Evolutionary conservation across 257 asterid genomes (phyloP).

Genomic region (Przewalskia tangutica): DNA sequence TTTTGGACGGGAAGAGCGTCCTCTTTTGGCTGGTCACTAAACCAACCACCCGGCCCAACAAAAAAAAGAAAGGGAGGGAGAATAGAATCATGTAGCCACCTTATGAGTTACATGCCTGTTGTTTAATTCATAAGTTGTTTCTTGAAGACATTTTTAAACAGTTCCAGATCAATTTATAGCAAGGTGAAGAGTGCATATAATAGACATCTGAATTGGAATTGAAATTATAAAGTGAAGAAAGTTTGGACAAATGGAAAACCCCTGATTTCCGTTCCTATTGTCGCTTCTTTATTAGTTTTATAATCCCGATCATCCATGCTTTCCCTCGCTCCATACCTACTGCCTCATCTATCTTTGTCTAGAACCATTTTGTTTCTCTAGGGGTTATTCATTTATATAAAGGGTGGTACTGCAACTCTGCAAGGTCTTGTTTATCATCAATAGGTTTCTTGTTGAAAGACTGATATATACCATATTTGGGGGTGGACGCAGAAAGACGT

Average conservation of each 20-base stretch:
- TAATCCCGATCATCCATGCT: neutral
- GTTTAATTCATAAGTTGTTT: neutral
- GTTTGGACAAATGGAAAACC: neutral
- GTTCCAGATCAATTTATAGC: neutral
- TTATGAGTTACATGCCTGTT: neutral
- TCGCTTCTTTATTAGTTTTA: neutral
- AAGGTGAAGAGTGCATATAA: neutral
- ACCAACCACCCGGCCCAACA: too few relatives aligned
- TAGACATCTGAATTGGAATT: neutral
- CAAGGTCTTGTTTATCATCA: neutral
- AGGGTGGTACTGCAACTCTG: neutral
- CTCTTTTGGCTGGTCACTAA: too few relatives aligned
- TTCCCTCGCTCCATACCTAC: neutral
- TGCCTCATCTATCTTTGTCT: neutral
- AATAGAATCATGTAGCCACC: neutral
- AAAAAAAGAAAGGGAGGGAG: neutral
- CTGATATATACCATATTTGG: neutral
- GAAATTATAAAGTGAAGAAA: neutral
- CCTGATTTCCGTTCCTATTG: neutral
- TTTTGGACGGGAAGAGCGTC: neutral
- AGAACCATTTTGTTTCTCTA: neutral
- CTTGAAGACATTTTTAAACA: neutral
- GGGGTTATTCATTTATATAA: neutral
- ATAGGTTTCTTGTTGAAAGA: neutral
- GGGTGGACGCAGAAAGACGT: neutral